Conservation (phyloP, 805 yeast genomes). For the Wickerhamomyces silvicola region DNA sequence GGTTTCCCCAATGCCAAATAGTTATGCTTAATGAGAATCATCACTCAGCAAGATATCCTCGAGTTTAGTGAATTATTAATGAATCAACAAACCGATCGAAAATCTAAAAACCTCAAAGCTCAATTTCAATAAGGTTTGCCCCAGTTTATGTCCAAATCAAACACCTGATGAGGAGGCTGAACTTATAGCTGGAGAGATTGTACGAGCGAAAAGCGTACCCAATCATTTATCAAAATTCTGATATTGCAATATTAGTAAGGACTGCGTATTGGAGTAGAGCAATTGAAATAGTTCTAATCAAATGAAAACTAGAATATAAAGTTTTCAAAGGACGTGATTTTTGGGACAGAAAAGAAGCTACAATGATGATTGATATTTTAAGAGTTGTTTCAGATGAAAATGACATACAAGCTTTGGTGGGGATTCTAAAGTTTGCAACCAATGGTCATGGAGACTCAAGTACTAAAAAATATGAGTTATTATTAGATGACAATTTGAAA, state of each 20-base stretch:
- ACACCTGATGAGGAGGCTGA: constrained; percentile 48
- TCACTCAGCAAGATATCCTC: constrained; percentile 70
- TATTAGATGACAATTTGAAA: not conserved
- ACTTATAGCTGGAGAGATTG: constrained; percentile 50
- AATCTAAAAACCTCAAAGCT: constrained; percentile 38
- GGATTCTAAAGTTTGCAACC: constrained; percentile 49
- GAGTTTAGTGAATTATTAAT: constrained; percentile 59
- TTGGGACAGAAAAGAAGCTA: constrained; percentile 72
- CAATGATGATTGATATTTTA: constrained; percentile 54
- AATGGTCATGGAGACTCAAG: constrained; percentile 22
- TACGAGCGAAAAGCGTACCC: constrained; percentile 39
- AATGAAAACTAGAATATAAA: constrained; percentile 51
- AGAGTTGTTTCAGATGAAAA: constrained; percentile 51
- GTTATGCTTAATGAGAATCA: constrained; percentile 63
- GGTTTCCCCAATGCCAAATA: constrained; percentile 28
- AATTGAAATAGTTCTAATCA: constrained; percentile 58
- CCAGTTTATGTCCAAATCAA: constrained; percentile 39
- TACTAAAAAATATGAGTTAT: constrained; percentile 3
- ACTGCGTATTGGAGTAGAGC: constrained; percentile 53
- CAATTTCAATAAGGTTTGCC: constrained; percentile 36
- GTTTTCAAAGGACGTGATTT: constrained; percentile 71
- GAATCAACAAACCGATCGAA: constrained; percentile 48
- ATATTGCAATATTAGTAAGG: constrained; percentile 68
- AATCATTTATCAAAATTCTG: constrained; percentile 42
- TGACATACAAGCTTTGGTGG: constrained; percentile 54